Percentiles rank a stretch among this genome's conserved stretches.
phyloP scores from a whole-genome alignment of 176 grass and related monocot genomes.

The Cymbopogon citratus region DNA sequence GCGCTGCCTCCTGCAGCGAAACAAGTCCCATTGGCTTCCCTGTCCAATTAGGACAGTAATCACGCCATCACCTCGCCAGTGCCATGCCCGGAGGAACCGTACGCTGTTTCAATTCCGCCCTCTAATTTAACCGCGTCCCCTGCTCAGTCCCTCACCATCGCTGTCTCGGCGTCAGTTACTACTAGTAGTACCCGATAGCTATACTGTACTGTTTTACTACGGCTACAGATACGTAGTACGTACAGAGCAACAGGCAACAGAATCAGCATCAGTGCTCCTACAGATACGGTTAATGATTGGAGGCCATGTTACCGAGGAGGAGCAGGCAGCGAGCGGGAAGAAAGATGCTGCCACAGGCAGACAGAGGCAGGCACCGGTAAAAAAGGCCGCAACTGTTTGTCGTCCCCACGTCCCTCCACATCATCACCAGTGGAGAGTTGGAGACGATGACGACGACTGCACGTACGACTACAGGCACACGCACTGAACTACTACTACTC shows the following conservation, averaged over 20 bases:
- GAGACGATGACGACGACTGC: not conserved
- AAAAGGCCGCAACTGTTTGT: slow-evolving; percentile 23
- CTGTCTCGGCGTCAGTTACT: not conserved
- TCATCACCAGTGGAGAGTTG: slow-evolving; percentile 20
- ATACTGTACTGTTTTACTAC: not conserved
- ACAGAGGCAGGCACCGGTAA: slow-evolving; percentile 22
- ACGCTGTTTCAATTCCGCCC: not conserved
- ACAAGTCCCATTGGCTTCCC: slow-evolving; percentile 13
- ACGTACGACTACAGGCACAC: not conserved
- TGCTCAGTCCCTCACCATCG: not conserved
- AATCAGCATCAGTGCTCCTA: not conserved
- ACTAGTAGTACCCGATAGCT: not conserved
- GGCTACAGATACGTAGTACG: not conserved
- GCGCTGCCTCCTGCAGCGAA: slow-evolving; percentile 36
- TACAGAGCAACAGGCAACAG: not conserved
- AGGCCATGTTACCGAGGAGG: slow-evolving; percentile 27
- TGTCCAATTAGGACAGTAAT: not conserved
- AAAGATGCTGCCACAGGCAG: slow-evolving; percentile 11
- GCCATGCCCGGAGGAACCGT: not conserved
- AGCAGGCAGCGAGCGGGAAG: not conserved
- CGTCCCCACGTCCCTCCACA: not conserved
- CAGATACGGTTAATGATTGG: slow-evolving; percentile 37
- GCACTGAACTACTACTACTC: not conserved
- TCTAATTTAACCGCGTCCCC: not conserved
- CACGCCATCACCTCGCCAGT: slow-evolving; percentile 1